These are phyloP conservation scores for Lichtheimia corymbifera DNA, from an alignment of 371 early-diverging fungal genomes.

Conservation along the genomic window DNA sequence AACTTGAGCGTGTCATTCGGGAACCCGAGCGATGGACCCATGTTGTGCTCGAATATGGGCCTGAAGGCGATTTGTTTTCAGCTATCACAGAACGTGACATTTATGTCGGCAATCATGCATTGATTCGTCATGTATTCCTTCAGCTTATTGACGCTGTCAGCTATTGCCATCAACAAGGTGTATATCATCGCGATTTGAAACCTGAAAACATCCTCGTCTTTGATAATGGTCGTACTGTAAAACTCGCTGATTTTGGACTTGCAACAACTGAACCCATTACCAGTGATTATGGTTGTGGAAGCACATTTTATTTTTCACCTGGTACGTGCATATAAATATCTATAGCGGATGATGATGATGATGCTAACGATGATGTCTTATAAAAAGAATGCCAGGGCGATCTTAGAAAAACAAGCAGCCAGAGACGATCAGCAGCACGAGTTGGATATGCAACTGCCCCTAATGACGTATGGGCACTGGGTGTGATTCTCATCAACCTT, in stretches of 20 bases:
- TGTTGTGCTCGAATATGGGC: conserved; percentile 73
- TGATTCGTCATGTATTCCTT: conserved; percentile 59
- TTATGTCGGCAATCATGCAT: conserved; percentile 48
- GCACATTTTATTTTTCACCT: conserved; percentile 92
- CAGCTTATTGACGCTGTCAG: conserved; percentile 62
- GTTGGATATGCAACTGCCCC: conserved; percentile 67
- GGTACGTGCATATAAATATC: conserved; percentile 24
- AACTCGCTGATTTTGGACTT: conserved; percentile 94
- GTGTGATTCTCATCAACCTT: conserved; percentile 81
- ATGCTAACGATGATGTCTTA: background rate
- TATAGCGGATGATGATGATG: too few relatives aligned
- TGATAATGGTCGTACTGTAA: conserved; percentile 54
- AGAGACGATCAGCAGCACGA: conserved; percentile 10
- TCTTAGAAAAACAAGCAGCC: conserved; percentile 34
- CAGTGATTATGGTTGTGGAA: conserved; percentile 88
- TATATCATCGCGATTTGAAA: conserved; percentile 78
- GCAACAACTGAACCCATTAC: conserved; percentile 76
- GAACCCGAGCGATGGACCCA: conserved; percentile 55
- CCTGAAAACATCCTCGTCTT: conserved; percentile 70
- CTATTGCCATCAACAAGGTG: conserved; percentile 56
- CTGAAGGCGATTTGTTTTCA: conserved; percentile 70
- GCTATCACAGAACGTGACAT: conserved; percentile 61
- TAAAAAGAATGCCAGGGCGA: conserved; percentile 75
- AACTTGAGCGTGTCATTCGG: conserved; percentile 68
- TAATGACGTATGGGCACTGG: conserved; percentile 85